Base-by-base conservation (phyloP, 1,139 yeast species). In the Pichia sp. region DNA sequence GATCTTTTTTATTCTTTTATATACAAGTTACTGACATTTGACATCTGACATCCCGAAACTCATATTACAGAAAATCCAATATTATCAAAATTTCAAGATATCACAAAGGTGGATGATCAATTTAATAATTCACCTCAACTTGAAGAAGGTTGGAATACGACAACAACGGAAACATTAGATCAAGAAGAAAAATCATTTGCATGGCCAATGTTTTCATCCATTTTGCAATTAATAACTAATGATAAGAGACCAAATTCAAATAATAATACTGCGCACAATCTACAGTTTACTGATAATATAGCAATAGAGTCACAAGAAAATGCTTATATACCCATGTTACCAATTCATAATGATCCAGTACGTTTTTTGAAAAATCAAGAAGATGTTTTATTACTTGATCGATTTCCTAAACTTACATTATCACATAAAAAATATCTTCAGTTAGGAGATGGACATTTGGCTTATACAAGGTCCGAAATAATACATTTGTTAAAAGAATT, bases 381-480 rank as follows among this genome's bases (percentile, higher is more conserved):
- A 49, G 53, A 57, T 2, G 39, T 56, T 4, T 51, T 69, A 2
- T 42, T 53, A 6, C 50, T 55, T 9, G 32, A 30, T 9, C 63
- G 61, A 26, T 51, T 71, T 24, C 51, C 55, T 16, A 55, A 56
- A 26, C 57, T 63, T 30, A 49, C 62, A 3, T 30, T 40, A 5
- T 49, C 54, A 4, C 76, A 71, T 46, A 43, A 55, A 11, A 43
- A 36, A 9, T 55, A 47, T 51, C 56, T 61, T 7, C 54, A 54
- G 9, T 49, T 52, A 4, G 78, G 79, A 1, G 66, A 66, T 51
- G 59, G 56, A 22, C 58, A 60, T 34, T 59, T 74, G 28, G 48
- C 57, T 29, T 50, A 57, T 12, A 53, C 64, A 2, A 56, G 82
- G 42, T 51, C 54, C 3, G 34, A 41, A 7, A 41, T 62, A 1